Evolutionary conservation across 176 grass and related monocot species (phyloP).

Genomic region (Musa itinerans): DNA sequence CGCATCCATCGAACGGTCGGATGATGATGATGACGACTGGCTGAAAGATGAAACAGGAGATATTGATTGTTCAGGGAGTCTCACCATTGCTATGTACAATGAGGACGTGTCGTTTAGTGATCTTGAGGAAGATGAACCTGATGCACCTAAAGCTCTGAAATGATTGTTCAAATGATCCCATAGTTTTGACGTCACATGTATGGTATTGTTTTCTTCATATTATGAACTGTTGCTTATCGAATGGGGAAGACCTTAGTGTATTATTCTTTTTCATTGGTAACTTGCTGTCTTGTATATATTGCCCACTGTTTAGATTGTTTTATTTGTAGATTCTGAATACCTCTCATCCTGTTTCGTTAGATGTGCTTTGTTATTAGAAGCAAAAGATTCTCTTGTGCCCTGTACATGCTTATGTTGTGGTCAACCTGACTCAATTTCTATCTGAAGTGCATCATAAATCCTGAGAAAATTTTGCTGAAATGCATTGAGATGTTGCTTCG

Average conservation of each 20-base stretch:
- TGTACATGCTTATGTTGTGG: too few species aligned
- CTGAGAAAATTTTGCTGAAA: too few species aligned
- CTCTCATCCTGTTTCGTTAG: too few species aligned
- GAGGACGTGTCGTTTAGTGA: constrained; percentile 84
- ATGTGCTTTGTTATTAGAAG: too few species aligned
- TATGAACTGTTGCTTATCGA: background rate
- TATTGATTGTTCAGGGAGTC: constrained; percentile 19
- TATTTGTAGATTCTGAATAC: too few species aligned
- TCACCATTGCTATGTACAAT: constrained; percentile 34
- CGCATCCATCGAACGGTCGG: constrained; percentile 20
- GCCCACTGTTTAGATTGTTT: background rate
- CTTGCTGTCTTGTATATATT: background rate
- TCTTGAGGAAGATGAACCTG: constrained; percentile 57
- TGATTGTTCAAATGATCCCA: background rate
- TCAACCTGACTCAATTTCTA: too few species aligned
- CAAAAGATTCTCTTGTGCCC: too few species aligned
- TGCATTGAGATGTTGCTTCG: too few species aligned
- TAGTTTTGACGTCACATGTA: background rate
- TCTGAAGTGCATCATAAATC: too few species aligned
- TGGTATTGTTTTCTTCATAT: background rate
- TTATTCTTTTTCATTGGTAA: background rate
- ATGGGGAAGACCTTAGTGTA: background rate
- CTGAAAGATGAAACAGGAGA: constrained; percentile 43
- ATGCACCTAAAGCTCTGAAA: background rate
- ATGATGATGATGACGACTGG: constrained; percentile 47